Evolutionary conservation across 768 basidiomycete genomes (phyloP).

Genomic region (Leccinellum albellum): DNA sequence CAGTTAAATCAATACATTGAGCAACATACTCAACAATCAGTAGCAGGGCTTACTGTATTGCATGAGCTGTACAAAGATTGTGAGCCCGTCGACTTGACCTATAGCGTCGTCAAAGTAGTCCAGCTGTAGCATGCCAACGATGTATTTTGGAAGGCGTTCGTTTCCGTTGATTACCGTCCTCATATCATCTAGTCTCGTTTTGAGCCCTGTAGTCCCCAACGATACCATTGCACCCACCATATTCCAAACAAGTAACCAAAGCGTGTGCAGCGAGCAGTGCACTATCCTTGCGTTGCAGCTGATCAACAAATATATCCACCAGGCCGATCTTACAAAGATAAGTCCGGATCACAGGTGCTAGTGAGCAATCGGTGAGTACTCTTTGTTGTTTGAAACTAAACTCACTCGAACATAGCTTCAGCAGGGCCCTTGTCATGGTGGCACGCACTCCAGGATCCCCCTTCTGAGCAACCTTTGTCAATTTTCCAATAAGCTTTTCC

Average conservation of each 20-base stretch:
- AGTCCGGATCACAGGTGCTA: not conserved
- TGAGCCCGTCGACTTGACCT: conserved; percentile 24
- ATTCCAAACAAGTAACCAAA: conserved; percentile 12
- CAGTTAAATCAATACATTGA: not conserved
- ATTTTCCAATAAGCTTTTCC: not conserved
- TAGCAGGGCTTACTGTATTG: conserved; percentile 9
- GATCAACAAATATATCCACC: conserved; percentile 12
- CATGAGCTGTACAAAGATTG: conserved; percentile 22
- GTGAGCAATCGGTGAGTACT: not conserved
- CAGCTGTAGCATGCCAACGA: conserved; percentile 20
- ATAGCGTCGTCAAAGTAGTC: conserved; percentile 26
- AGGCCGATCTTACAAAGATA: conserved; percentile 8
- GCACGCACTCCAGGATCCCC: conserved; percentile 15
- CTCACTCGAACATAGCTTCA: conserved; percentile 22
- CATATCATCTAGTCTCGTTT: conserved; percentile 9
- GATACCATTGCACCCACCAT: conserved; percentile 6
- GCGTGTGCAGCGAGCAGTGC: conserved; percentile 23
- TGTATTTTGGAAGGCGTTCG: conserved; percentile 11
- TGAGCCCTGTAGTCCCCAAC: not conserved
- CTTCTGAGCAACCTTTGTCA: not conserved
- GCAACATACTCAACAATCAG: not conserved
- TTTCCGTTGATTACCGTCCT: conserved; percentile 1
- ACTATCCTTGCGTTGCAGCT: conserved; percentile 12
- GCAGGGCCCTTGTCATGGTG: conserved; percentile 20
- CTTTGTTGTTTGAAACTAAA: not conserved